Conservation (phyloP, 176 grass and related monocot species). For the Rhipidocladum racemiflorum region DNA sequence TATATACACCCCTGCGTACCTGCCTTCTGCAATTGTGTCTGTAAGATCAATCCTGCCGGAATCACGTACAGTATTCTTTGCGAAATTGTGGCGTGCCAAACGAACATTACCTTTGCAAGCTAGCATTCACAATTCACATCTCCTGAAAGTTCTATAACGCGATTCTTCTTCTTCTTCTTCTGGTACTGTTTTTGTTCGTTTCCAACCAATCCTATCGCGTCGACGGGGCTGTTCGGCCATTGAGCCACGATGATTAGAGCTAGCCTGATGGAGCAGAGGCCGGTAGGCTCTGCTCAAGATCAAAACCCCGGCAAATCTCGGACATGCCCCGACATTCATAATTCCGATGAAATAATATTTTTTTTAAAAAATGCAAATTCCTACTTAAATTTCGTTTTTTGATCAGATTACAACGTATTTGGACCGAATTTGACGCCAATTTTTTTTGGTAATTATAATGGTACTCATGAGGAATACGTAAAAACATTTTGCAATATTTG, state of each 20-base stretch:
- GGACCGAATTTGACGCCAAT: too few relatives aligned
- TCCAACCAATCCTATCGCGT: background rate
- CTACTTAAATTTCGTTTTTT: too few relatives aligned
- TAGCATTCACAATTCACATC: background rate
- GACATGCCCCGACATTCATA: too few relatives aligned
- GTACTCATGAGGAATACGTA: too few relatives aligned
- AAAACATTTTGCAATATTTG: too few relatives aligned
- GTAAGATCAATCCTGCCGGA: background rate
- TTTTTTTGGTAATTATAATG: too few relatives aligned
- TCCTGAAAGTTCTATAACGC: background rate
- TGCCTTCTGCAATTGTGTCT: background rate
- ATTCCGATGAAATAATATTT: too few relatives aligned
- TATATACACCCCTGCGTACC: background rate
- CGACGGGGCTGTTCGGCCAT: background rate
- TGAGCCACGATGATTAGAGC: background rate
- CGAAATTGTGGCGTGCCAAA: background rate
- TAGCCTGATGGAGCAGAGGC: background rate
- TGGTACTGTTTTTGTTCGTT: background rate
- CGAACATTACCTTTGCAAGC: background rate
- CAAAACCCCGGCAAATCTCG: too few relatives aligned
- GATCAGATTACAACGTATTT: too few relatives aligned
- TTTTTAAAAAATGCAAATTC: too few relatives aligned
- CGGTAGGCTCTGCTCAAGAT: background rate
- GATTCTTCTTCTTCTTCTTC: background rate
- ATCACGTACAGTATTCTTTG: background rate